These are phyloP conservation scores for Diplocarpon mali DNA, from an alignment of 2,329 filamentous ascomycete species.

Conservation along the genomic window DNA sequence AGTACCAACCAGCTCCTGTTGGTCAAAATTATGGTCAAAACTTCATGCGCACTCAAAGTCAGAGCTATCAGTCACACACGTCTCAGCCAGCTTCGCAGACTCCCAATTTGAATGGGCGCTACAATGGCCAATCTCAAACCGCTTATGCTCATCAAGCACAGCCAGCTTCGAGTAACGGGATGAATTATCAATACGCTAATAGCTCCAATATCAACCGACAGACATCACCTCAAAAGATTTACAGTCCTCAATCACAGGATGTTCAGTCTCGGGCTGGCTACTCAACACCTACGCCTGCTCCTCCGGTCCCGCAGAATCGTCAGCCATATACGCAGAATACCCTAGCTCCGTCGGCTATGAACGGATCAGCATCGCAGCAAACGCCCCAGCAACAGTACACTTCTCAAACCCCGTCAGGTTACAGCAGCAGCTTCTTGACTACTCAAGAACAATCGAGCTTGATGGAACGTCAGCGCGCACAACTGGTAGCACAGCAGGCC, in stretches of 20 bases:
- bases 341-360: constrained; percentile 15
- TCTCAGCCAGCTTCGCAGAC: constrained; percentile 16
- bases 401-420: constrained; percentile 9
- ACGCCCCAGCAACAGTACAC: constrained; percentile 14
- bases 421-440: constrained; percentile 24
- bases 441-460: constrained; percentile 27
- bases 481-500: constrained; percentile 27
- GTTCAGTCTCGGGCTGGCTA: constrained; percentile 16
- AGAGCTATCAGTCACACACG: constrained; percentile 16
- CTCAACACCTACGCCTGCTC: constrained; percentile 19
- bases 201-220: constrained; percentile 19
- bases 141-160: constrained; percentile 21
- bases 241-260: constrained; percentile 18
- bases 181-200: constrained; percentile 22
- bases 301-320: constrained; percentile 15
- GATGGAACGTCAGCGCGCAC: constrained; percentile 28
- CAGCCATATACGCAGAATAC: constrained; percentile 16
- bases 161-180: constrained; percentile 18
- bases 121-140: constrained; percentile 16
- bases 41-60: constrained; percentile 18
- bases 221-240: constrained; percentile 24
- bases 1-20: constrained; percentile 19
- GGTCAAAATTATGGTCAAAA: constrained; percentile 4
- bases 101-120: constrained; percentile 19
- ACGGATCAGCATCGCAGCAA: constrained; percentile 16